Conservation (phyloP, 352 stramenopile genomes). For the Pythium brachiatum region DNA sequence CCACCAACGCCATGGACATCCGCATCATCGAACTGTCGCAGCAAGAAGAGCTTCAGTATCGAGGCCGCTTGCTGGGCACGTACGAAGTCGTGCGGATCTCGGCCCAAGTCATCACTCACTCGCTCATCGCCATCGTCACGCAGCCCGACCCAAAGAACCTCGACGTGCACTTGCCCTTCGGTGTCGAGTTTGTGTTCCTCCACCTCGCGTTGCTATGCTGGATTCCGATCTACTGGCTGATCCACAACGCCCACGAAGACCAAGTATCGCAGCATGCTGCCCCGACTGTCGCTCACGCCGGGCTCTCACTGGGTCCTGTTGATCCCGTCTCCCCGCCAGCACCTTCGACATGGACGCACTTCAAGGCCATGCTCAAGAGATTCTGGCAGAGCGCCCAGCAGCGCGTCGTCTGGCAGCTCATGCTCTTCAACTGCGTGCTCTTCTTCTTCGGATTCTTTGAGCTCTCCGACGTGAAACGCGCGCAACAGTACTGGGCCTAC, state of each 20-base stretch:
- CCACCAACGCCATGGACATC: constrained; percentile 36
- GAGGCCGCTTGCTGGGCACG: constrained; percentile 29
- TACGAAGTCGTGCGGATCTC: constrained; percentile 38
- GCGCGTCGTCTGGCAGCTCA: constrained; percentile 45
- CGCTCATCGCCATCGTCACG: constrained; percentile 23
- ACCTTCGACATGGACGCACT: neutral
- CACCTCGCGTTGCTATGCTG: constrained; percentile 32
- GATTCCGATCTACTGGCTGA: constrained; percentile 32
- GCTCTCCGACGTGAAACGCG: constrained; percentile 19
- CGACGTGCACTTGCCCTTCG: constrained; percentile 21
- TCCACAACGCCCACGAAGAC: constrained; percentile 29
- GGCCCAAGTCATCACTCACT: constrained; percentile 24
- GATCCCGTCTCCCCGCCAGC: neutral
- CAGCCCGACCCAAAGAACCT: constrained; percentile 3
- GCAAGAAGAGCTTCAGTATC: constrained; percentile 31
- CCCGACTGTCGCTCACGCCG: neutral
- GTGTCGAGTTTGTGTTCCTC: constrained; percentile 22
- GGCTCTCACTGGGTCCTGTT: neutral
- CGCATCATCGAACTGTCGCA: constrained; percentile 47
- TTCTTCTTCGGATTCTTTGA: constrained; percentile 42
- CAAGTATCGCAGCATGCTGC: neutral
- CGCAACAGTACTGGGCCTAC: constrained; percentile 26
- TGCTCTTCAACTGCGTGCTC: constrained; percentile 42
- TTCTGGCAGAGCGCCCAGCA: constrained; percentile 34
- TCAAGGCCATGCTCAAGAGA: constrained; percentile 20